Percentiles rank a stretch among this genome's conserved stretches.
Conservation (phyloP, 2,329 filamentous ascomycete genomes). For the Pseudogymnoascus sp. region DNA sequence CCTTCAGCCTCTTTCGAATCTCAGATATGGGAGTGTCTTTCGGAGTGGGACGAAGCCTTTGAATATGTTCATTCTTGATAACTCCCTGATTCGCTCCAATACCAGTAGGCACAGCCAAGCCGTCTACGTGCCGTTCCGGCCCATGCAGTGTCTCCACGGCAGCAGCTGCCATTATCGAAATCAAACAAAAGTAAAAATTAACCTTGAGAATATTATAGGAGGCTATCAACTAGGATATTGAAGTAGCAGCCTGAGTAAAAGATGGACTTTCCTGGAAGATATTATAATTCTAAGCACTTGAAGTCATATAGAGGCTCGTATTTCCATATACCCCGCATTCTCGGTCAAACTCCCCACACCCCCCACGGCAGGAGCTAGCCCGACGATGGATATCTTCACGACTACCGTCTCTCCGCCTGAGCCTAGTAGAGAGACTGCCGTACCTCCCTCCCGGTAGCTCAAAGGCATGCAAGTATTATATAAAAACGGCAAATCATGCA, state of each 20-base stretch:
- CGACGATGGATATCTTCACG: not conserved
- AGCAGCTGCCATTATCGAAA: not conserved
- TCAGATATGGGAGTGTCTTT: not conserved
- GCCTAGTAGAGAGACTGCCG: not conserved
- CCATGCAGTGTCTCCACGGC: not conserved
- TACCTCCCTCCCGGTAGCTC: not conserved
- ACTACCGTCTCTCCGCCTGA: not conserved
- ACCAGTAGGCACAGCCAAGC: not conserved
- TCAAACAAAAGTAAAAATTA: not conserved
- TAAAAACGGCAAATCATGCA: not conserved
- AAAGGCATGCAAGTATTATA: not conserved
- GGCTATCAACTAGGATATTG: not conserved
- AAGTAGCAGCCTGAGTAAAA: not conserved
- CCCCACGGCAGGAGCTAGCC: not conserved
- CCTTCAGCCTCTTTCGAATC: not conserved
- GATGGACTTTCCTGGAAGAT: not conserved
- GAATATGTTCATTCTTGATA: not conserved
- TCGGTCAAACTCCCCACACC: not conserved
- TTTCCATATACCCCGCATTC: not conserved
- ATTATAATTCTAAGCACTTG: not conserved
- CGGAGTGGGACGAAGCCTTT: not conserved
- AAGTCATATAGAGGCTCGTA: not conserved
- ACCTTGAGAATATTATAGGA: not conserved
- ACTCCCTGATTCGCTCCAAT: constrained; percentile 2
- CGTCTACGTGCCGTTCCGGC: not conserved